Base-by-base conservation (phyloP, 2,329 filamentous ascomycete genomes). In the Colletotrichum falcatum region DNA sequence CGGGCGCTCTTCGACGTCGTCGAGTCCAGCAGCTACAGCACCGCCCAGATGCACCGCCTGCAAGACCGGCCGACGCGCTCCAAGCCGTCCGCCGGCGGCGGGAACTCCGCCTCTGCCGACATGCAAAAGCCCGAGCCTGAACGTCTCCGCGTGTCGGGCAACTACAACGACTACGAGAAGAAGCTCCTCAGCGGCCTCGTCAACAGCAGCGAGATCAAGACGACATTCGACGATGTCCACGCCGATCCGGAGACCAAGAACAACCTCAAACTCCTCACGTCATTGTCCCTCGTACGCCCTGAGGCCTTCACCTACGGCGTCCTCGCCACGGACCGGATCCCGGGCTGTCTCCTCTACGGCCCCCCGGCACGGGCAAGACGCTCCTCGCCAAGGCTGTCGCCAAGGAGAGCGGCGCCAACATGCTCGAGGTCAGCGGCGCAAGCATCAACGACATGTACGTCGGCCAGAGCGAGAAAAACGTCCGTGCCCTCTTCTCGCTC, bases 261-360 rank as follows among this genome's bases (percentile, higher is more conserved):
- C 28, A 92, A 95, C 1, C 86, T 99, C 65, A 94, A 95, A 78
- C 94, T 94, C 6, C 87, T 98, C 61, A 99, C 96, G 0, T 94
- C 93, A 0, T 85, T 99, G 23, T 96, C 95, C 0, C 86, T 99
- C 6, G 86, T 94, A 61, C 90, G 95, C 0, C 96, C 96, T 0
- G 95, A 98, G 72, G 95, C 95, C n/a, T 99, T 98, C 81, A 91
- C 91, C 14, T 99, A 99, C 75, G 96, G 96, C 80, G 94, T 99
- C 5, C 87, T 99, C 16, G 93, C 94, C 2, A 94, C 91, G 0
- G 95, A 98, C 78, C 93, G 94, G 75, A 97, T 99, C 59, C 93
- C 95, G 0, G 96, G 96, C 18, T 90, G 96, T 58, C 88, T 97
- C 0, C 85, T 97, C 0, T 97, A 97, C 76, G 95, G 94, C 0